Conservation (phyloP, 768 basidiomycete genomes). For the Mycena vulgaris region DNA sequence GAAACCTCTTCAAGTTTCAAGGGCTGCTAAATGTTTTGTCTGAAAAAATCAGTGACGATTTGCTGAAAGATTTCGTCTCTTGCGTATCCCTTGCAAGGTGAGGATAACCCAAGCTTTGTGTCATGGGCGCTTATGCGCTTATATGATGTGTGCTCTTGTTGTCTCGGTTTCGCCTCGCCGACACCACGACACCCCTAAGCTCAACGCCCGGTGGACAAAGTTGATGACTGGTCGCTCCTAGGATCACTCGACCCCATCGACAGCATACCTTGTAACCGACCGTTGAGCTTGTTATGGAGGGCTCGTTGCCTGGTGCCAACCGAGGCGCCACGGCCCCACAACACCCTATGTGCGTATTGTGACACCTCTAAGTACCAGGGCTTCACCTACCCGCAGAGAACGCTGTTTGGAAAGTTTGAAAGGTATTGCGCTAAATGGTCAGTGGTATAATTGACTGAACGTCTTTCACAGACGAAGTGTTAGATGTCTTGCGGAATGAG, state of each 20-base stretch:
- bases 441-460: neutral
- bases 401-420: conserved; percentile 33
- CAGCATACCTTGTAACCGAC: neutral
- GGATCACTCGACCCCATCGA: neutral
- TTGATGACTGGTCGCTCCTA: conserved; percentile 15
- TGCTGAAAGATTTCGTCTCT: too few relatives aligned
- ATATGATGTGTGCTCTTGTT: too few relatives aligned
- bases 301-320: conserved; percentile 13
- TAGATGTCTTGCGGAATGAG: conserved; percentile 55
- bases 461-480: conserved; percentile 55
- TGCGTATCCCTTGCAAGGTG: too few relatives aligned
- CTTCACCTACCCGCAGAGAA: conserved; percentile 17
- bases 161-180: too few relatives aligned
- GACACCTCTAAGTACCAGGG: neutral
- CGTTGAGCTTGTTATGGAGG: conserved; percentile 18
- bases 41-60: too few relatives aligned
- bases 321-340: conserved; percentile 6
- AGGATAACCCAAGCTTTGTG: too few relatives aligned
- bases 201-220: neutral
- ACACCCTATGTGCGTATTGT: conserved; percentile 27
- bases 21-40: too few relatives aligned
- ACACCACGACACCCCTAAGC: neutral
- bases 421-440: neutral
- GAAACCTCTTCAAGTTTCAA: too few relatives aligned
- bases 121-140: too few relatives aligned